These are phyloP conservation scores for Mycena capillaripes DNA, from an alignment of 768 basidiomycete species.

Conservation along the genomic window DNA sequence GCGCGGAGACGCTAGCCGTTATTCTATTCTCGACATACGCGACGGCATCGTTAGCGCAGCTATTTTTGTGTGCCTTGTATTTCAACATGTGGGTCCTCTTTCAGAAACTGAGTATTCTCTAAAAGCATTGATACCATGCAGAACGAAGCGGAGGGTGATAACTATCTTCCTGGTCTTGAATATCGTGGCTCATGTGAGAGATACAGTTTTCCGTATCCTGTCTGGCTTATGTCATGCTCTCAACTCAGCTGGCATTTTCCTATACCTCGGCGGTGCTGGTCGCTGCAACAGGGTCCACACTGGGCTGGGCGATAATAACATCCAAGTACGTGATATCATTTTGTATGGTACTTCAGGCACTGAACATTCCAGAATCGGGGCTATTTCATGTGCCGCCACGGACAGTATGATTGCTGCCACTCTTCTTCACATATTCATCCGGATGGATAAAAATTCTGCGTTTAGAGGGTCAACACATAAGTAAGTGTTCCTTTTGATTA, in stretches of 20 bases:
- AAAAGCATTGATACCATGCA: not conserved
- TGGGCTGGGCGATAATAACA: not conserved
- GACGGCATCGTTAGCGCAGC: not conserved
- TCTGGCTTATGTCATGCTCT: not conserved
- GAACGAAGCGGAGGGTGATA: not conserved
- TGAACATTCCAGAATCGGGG: not conserved
- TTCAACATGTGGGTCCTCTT: constrained; percentile 1
- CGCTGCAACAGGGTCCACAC: not conserved
- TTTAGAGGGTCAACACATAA: not conserved
- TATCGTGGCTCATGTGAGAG: constrained; percentile 5
- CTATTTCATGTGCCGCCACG: constrained; percentile 4
- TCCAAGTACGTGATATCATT: not conserved
- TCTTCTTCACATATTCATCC: constrained; percentile 3
- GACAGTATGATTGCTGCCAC: constrained; percentile 12
- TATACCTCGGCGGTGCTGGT: not conserved
- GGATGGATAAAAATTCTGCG: not conserved
- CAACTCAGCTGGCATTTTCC: not conserved
- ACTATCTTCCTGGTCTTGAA: not conserved
- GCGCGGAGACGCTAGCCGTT: not conserved
- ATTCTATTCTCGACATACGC: not conserved
- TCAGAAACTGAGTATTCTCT: not conserved
- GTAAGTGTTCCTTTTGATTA: not conserved
- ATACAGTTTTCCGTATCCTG: too few species aligned
- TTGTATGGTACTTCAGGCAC: not conserved
- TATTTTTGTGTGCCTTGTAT: constrained; percentile 2